These are phyloP conservation scores for Cenococcum geophilum DNA, from an alignment of 495 filamentous ascomycete species.

Conservation along the genomic window DNA sequence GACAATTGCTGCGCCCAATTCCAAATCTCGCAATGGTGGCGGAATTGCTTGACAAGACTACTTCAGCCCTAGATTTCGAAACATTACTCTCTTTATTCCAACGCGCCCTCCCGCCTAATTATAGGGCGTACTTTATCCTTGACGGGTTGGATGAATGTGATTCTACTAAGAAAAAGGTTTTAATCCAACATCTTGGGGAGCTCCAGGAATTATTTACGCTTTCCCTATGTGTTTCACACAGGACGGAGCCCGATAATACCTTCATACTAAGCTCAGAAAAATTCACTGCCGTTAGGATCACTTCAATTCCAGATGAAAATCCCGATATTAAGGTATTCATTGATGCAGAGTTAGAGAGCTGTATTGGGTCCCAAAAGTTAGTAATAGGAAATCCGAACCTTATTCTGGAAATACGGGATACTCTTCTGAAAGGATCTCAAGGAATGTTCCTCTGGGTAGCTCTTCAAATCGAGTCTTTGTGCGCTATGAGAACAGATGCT, in stretches of 20 bases:
- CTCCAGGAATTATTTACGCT: constrained; percentile 33
- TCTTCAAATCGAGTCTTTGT: constrained; percentile 42
- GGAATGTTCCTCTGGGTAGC: constrained; percentile 48
- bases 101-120: constrained; percentile 19
- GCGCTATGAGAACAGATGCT: constrained; percentile 39
- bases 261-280: constrained; percentile 17
- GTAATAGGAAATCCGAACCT: constrained; percentile 38
- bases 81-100: constrained; percentile 25
- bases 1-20: constrained; percentile 37
- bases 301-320: constrained; percentile 39
- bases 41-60: constrained; percentile 25
- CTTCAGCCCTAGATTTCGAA: constrained; percentile 25
- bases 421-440: constrained; percentile 35
- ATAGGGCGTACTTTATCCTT: constrained; percentile 36
- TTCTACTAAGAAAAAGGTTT: constrained; percentile 19
- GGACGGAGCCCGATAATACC: constrained; percentile 31
- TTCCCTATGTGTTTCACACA: constrained; percentile 35
- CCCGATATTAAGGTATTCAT: constrained; percentile 42
- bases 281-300: constrained; percentile 19
- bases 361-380: constrained; percentile 35
- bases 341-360: constrained; percentile 35
- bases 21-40: constrained; percentile 21
- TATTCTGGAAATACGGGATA: constrained; percentile 38
- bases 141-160: constrained; percentile 42
- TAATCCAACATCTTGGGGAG: constrained; percentile 29